Base-by-base conservation (phyloP, 345 rosid genomes). In the Luvunga scandens region DNA sequence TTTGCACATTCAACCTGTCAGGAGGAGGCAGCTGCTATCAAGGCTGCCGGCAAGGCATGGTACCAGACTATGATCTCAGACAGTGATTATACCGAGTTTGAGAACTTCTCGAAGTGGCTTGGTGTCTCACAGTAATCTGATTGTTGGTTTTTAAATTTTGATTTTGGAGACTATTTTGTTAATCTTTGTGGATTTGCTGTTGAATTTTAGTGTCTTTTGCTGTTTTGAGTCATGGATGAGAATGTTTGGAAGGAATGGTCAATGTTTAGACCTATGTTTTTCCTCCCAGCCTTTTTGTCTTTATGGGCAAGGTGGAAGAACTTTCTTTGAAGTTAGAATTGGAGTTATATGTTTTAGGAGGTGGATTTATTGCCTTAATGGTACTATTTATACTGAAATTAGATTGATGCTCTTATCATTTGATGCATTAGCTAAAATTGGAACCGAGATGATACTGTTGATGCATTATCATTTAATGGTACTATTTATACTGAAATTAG, bases 41-140 rank as follows among this genome's bases (percentile, higher is more conserved):
- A 75, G 88, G 87, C 94, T 13, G 98, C 98, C 2, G 98, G 99
- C 5, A 94, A 94, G 84, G 94, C 98, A 5, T 96, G 98, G 98
- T 94, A 92, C 77, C 78, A 89, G 73, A 94, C 98, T 0, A 96
- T 96, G 99, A 91, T 94, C 24, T 94, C 98, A 0, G 99, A 96
- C 86, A 85, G 93, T 55, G 99, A 96, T 71, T 96, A 91, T 87
- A 90, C 97, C 0, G 96, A 87, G 75, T 93, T 93, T 10, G 98
- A 94, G 60, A 89, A 84, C 84, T 93, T 93, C 94, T 48, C 95
- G 10, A 94, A 94, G 86, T 93, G 98, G 98, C 88, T 93, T 21
- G 93, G 91, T 1, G 94, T 86, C 5, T 83, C 92, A 1, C 97
- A 92, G 89, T 92, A 61, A 87, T 86, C 34, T 76, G 80, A 30